These are phyloP conservation scores for Pugionium dolabratum DNA, from an alignment of 345 rosid genomes.

Conservation along the genomic window DNA sequence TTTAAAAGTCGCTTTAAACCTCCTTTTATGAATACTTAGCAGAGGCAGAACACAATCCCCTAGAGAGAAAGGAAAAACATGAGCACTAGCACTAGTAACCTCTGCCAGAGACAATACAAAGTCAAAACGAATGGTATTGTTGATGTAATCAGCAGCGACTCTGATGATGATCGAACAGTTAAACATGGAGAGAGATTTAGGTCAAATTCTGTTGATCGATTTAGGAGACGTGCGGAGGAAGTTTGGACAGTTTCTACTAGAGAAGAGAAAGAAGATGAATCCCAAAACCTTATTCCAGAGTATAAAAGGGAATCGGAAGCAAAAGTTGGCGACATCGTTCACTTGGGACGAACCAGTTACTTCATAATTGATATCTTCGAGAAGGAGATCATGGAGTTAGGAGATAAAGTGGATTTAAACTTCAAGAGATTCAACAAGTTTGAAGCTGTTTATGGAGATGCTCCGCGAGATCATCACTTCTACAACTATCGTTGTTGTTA, in stretches of 20 bases:
- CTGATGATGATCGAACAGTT: constrained; percentile 15
- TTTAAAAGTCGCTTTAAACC: not conserved
- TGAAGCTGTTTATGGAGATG: constrained; percentile 17
- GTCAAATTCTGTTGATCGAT: constrained; percentile 16
- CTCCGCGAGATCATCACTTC: constrained; percentile 35
- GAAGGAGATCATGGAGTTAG: constrained; percentile 40
- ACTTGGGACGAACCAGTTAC: constrained; percentile 15
- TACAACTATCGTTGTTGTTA: constrained; percentile 18
- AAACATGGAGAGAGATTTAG: constrained; percentile 5
- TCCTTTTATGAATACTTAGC: not conserved
- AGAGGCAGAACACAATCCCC: not conserved
- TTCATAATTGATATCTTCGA: constrained; percentile 33
- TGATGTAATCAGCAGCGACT: constrained; percentile 5
- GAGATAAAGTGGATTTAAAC: constrained; percentile 36
- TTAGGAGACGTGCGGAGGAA: constrained; percentile 33
- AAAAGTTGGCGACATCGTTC: constrained; percentile 34
- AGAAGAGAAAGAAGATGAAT: constrained; percentile 18
- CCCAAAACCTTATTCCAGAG: not conserved
- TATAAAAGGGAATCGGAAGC: constrained; percentile 5
- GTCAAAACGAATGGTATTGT: constrained; percentile 8
- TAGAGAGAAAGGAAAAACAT: constrained; percentile 15
- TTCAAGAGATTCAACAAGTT: constrained; percentile 30
- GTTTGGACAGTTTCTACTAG: constrained; percentile 11
- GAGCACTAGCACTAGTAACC: not conserved
- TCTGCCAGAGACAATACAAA: not conserved